These are phyloP conservation scores for Populus hybrid DNA, from an alignment of 441 rosid species.

Conservation along the genomic window DNA sequence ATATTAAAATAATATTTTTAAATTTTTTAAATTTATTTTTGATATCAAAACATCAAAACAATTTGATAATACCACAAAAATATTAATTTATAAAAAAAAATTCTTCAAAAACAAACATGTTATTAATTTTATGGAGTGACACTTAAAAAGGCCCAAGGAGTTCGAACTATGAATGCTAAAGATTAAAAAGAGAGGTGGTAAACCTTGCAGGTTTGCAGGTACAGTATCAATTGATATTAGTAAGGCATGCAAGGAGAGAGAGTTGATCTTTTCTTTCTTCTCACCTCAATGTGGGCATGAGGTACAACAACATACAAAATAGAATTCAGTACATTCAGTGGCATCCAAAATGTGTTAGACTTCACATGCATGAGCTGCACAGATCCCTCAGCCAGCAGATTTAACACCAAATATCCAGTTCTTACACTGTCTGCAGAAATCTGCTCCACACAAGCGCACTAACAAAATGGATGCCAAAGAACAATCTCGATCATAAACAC, in stretches of 20 bases:
- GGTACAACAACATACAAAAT: not conserved
- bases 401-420: conserved; percentile 14
- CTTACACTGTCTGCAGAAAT: conserved; percentile 12
- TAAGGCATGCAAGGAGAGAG: not conserved
- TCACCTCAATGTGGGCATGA: conserved; percentile 8
- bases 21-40: too few species aligned
- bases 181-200: not conserved
- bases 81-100: too few species aligned
- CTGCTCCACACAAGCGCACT: conserved; percentile 10
- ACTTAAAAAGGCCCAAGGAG: not conserved
- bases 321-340: not conserved
- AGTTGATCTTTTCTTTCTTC: conserved; percentile 13
- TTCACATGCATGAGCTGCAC: conserved; percentile 10
- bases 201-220: not conserved
- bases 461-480: not conserved
- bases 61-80: too few species aligned
- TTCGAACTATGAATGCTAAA: not conserved
- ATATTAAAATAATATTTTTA: too few species aligned
- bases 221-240: not conserved
- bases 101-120: too few species aligned
- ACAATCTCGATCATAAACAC: not conserved
- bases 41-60: too few species aligned
- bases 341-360: not conserved
- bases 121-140: too few species aligned
- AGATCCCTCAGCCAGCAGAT: conserved; percentile 14